Conservation (phyloP, 169 alveolate genomes). For the Plasmodium gallinaceum region DNA sequence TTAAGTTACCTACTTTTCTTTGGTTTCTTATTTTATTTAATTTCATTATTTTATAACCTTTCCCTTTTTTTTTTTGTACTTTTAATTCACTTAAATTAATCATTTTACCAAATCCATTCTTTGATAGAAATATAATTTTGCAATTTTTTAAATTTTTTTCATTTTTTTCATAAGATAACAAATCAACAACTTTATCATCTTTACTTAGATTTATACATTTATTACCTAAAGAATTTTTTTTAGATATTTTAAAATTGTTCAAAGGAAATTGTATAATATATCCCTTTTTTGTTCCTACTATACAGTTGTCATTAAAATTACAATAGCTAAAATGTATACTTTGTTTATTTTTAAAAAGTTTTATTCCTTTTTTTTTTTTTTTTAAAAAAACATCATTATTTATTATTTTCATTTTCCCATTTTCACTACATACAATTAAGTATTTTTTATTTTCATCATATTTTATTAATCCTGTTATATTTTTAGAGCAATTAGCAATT, state of each 20-base stretch:
- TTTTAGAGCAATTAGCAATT: constrained; percentile 37
- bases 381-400: constrained; percentile 63
- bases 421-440: constrained; percentile 72
- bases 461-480: constrained; percentile 54
- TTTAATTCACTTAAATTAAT: constrained; percentile 51
- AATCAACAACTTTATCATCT: constrained; percentile 65
- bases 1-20: background rate
- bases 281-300: constrained; percentile 75
- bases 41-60: constrained; percentile 69
- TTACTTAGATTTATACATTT: constrained; percentile 47
- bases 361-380: constrained; percentile 62
- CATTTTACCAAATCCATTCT: constrained; percentile 73
- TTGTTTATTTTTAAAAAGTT: constrained; percentile 71
- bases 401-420: constrained; percentile 74
- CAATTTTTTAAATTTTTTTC: constrained; percentile 22
- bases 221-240: constrained; percentile 68
- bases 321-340: constrained; percentile 64
- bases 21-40: constrained; percentile 28
- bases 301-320: constrained; percentile 63
- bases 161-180: constrained; percentile 47
- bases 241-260: constrained; percentile 56
- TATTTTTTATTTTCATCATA: constrained; percentile 62
- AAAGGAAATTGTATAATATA: constrained; percentile 69
- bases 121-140: constrained; percentile 56
- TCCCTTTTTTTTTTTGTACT: constrained; percentile 65